Evolutionary conservation across 2,329 filamentous ascomycete genomes (phyloP).

Genomic region (Nemania bipapillata): DNA sequence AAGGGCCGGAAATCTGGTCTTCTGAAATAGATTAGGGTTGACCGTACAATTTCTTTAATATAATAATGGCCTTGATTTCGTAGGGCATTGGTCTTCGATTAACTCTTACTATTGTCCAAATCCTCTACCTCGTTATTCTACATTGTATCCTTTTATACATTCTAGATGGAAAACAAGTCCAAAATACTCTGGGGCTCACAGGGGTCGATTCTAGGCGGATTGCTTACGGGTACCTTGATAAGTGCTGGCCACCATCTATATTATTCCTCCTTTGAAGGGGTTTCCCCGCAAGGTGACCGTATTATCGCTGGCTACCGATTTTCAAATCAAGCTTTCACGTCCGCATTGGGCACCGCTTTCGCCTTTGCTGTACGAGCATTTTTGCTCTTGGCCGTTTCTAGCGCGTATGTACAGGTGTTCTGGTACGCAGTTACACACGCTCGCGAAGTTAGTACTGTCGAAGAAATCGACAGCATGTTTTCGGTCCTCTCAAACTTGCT

Average conservation of each 20-base stretch:
- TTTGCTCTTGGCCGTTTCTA: not conserved
- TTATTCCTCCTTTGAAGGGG: constrained; percentile 4
- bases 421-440: not conserved
- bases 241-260: constrained; percentile 20
- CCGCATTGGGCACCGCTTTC: constrained; percentile 8
- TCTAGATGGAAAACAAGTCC: too few species aligned
- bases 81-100: too few species aligned
- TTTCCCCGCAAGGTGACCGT: not conserved
- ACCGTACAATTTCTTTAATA: too few species aligned
- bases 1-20: too few species aligned
- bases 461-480: constrained; percentile 11
- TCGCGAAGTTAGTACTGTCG: not conserved
- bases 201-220: too few species aligned
- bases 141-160: too few species aligned
- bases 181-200: too few species aligned
- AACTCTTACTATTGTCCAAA: too few species aligned
- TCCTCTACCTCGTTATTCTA: too few species aligned
- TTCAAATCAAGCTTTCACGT: constrained; percentile 1
- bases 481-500: constrained; percentile 1
- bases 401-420: constrained; percentile 12
- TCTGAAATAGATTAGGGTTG: too few species aligned
- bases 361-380: constrained; percentile 7
- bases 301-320: not conserved
- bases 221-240: too few species aligned
- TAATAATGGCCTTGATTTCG: too few species aligned